Conservation (phyloP, 345 rosid genomes). For the Salix koriyanagi region DNA sequence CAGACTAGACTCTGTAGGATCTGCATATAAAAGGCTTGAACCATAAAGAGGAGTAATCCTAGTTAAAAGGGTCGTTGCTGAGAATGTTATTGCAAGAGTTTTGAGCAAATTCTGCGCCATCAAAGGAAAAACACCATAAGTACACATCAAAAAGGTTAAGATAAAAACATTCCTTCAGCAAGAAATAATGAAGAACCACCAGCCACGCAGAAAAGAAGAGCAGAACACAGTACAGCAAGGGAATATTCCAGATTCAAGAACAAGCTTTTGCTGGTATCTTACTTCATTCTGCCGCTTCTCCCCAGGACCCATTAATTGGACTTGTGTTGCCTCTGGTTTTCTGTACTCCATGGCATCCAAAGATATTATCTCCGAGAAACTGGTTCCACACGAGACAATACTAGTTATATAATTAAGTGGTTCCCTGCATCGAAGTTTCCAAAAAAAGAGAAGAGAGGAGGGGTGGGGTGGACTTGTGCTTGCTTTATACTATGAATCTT, state of each 20-base stretch:
- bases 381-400: background rate
- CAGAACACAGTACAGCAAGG: background rate
- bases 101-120: constrained; percentile 50
- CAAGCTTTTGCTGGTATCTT: constrained; percentile 61
- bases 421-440: background rate
- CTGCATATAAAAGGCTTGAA: constrained; percentile 52
- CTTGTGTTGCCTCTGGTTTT: background rate
- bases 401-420: background rate
- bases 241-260: background rate
- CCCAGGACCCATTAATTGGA: constrained; percentile 47
- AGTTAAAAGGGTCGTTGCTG: constrained; percentile 61
- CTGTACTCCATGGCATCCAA: background rate
- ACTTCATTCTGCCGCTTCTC: constrained; percentile 61
- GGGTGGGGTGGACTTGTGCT: background rate
- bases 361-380: background rate
- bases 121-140: background rate
- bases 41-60: constrained; percentile 59
- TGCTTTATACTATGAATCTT: background rate
- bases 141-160: background rate
- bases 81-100: constrained; percentile 58
- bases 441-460: background rate
- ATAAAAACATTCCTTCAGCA: background rate
- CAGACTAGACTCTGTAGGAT: constrained; percentile 56
- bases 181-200: background rate
- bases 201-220: background rate